These are phyloP conservation scores for Kwoniella europaea DNA, from an alignment of 768 basidiomycete species.

Conservation along the genomic window DNA sequence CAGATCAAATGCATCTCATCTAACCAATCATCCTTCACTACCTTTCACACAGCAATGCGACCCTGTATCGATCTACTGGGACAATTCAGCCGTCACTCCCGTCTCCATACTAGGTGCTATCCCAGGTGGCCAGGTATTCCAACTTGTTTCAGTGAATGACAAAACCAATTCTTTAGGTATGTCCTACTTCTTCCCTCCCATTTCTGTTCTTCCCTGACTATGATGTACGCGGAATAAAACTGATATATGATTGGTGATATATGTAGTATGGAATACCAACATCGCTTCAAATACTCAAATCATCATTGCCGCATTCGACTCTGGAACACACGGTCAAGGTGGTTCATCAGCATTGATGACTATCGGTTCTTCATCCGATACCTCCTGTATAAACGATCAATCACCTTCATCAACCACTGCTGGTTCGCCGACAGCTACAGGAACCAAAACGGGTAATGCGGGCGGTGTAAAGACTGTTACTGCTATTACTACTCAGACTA, in stretches of 20 bases:
- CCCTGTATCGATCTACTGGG: constrained; percentile 47
- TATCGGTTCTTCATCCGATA: constrained; percentile 63
- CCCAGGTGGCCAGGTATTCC: constrained; percentile 66
- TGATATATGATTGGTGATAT: neutral
- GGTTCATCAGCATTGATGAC: constrained; percentile 66
- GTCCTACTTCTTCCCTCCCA: neutral
- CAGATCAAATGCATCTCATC: neutral
- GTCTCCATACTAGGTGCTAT: constrained; percentile 64
- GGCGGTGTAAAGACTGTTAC: constrained; percentile 48
- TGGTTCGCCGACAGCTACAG: constrained; percentile 24
- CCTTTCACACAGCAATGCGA: constrained; percentile 38
- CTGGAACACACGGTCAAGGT: constrained; percentile 60
- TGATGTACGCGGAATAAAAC: neutral
- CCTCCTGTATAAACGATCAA: constrained; percentile 63
- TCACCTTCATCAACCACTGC: constrained; percentile 59
- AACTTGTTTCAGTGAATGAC: constrained; percentile 60
- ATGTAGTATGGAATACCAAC: constrained; percentile 67
- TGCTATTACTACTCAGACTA: constrained; percentile 36
- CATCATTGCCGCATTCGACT: constrained; percentile 46
- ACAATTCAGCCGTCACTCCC: constrained; percentile 37
- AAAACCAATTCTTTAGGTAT: constrained; percentile 50
- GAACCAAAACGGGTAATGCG: constrained; percentile 15
- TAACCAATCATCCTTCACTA: neutral
- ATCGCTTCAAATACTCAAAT: constrained; percentile 66
- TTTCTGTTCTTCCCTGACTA: neutral